Evolutionary conservation across 2,329 filamentous ascomycete species (phyloP).

Genomic region (Colletotrichum caudatum): DNA sequence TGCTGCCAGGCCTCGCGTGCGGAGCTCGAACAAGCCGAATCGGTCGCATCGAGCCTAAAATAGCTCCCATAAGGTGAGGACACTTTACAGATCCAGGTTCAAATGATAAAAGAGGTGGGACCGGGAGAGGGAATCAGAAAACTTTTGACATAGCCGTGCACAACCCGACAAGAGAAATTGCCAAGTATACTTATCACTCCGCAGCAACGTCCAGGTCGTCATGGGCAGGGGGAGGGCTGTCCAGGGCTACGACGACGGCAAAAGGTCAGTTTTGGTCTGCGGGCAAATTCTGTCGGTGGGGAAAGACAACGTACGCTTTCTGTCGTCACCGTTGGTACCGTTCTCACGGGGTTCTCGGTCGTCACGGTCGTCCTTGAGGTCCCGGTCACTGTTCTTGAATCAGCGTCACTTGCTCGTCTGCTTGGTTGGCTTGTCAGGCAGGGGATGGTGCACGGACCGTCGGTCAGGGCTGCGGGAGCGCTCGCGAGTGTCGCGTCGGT

Average conservation of each 20-base stretch:
- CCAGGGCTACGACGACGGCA: conserved; percentile 62
- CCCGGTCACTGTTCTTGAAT: conserved; percentile 60
- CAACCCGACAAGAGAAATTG: conserved; percentile 37
- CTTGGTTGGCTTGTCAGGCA: not conserved
- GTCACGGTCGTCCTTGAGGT: conserved; percentile 74
- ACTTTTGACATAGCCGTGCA: conserved; percentile 40
- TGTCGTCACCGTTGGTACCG: conserved; percentile 85
- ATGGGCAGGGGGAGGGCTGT: conserved; percentile 85
- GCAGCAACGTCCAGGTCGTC: conserved; percentile 97
- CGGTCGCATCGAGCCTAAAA: conserved; percentile 43
- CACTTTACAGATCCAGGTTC: conserved; percentile 40
- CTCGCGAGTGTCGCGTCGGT: conserved; percentile 80
- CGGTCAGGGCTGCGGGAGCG: conserved; percentile 78
- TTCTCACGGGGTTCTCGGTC: conserved; percentile 82
- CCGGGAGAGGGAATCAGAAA: conserved; percentile 30
- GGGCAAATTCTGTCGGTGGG: not conserved
- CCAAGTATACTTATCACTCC: conserved; percentile 65
- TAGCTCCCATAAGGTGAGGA: conserved; percentile 41
- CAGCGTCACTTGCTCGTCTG: conserved; percentile 46
- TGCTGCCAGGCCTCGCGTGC: conserved; percentile 26
- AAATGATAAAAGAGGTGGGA: conserved; percentile 20
- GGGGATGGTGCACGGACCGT: conserved; percentile 56
- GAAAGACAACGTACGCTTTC: conserved; percentile 76
- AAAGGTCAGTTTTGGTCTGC: conserved; percentile 38
- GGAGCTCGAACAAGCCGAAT: conserved; percentile 28